These are phyloP conservation scores for Suillus clintonianus DNA, from an alignment of 768 basidiomycete genomes.

Conservation along the genomic window DNA sequence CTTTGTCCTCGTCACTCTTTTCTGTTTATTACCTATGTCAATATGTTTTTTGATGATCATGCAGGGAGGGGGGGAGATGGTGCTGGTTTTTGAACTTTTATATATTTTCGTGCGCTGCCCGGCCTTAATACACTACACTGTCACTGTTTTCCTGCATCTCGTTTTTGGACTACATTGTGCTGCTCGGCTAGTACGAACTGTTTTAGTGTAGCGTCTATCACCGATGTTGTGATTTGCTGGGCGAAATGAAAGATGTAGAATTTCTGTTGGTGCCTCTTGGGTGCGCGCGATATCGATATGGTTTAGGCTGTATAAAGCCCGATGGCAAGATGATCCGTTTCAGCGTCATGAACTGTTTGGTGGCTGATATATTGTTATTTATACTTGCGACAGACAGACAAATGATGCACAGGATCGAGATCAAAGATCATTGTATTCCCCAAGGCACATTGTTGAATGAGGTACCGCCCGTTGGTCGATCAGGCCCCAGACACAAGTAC, in stretches of 20 bases:
- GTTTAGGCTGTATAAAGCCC: neutral
- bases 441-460: neutral
- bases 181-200: neutral
- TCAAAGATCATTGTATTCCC: neutral
- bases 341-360: neutral
- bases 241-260: neutral
- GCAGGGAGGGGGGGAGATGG: neutral
- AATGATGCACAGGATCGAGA: neutral
- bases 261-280: neutral
- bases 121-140: neutral
- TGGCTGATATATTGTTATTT: too few species aligned
- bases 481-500: neutral
- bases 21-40: neutral
- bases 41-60: neutral
- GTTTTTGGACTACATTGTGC: neutral
- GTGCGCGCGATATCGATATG: neutral
- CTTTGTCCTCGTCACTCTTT: neutral
- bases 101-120: neutral
- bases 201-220: neutral
- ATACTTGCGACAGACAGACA: too few species aligned
- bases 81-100: neutral
- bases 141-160: neutral
- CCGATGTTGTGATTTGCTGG: neutral
- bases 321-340: neutral
- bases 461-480: neutral